These are phyloP conservation scores for Vanderwaltozyma polyspora DNA, from an alignment of 805 yeast genomes.

Conservation along the genomic window DNA sequence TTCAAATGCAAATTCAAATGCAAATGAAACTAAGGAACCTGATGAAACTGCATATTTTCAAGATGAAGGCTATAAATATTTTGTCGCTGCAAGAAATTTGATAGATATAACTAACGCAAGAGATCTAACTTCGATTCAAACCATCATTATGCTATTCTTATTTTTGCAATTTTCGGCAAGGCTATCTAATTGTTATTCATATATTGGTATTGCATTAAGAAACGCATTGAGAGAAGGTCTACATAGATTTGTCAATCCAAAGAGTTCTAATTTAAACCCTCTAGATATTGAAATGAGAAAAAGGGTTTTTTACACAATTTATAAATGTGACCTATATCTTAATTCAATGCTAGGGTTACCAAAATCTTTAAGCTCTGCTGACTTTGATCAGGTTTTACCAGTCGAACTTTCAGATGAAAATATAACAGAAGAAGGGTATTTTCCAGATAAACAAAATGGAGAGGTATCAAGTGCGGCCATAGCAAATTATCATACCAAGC, in stretches of 20 bases:
- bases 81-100: slow-evolving; percentile 73
- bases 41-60: slow-evolving; percentile 19
- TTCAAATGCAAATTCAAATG: not conserved
- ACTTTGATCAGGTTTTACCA: slow-evolving; percentile 81
- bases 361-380: slow-evolving; percentile 60
- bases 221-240: slow-evolving; percentile 79
- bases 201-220: slow-evolving; percentile 80
- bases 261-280: slow-evolving; percentile 35
- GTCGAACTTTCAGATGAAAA: slow-evolving; percentile 77
- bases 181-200: slow-evolving; percentile 79
- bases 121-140: slow-evolving; percentile 73
- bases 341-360: slow-evolving; percentile 86
- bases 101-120: slow-evolving; percentile 81
- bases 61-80: slow-evolving; percentile 71
- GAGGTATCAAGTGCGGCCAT: slow-evolving; percentile 35
- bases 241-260: slow-evolving; percentile 55
- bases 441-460: slow-evolving; percentile 17
- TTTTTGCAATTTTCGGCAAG: slow-evolving; percentile 81
- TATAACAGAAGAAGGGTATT: slow-evolving; percentile 48
- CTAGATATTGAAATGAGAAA: slow-evolving; percentile 79
- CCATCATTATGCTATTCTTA: slow-evolving; percentile 74
- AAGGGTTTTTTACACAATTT: slow-evolving; percentile 77
- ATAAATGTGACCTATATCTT: slow-evolving; percentile 83
- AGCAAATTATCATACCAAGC: slow-evolving; percentile 74
- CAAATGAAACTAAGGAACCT: not conserved